These are phyloP conservation scores for Xylariomycetidae sp. DNA, from an alignment of 2,329 filamentous ascomycete genomes.

Conservation along the genomic window DNA sequence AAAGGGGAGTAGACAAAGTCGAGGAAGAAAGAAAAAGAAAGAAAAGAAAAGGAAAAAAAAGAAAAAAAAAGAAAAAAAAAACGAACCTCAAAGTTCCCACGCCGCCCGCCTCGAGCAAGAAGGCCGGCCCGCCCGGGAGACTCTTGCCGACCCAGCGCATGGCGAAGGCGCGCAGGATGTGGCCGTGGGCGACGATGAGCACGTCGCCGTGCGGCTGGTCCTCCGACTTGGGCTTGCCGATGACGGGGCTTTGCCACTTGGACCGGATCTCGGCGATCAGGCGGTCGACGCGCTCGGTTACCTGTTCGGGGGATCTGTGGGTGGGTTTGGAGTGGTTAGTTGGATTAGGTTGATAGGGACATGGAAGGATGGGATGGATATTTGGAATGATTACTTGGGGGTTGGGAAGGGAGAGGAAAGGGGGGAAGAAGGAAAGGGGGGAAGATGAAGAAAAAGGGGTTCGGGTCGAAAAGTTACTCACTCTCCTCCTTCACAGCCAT, in stretches of 20 bases:
- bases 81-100: slow-evolving; percentile 71
- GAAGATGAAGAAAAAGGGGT: slow-evolving; percentile 1
- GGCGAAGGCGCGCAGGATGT: slow-evolving; percentile 83
- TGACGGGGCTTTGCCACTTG: slow-evolving; percentile 58
- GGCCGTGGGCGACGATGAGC: slow-evolving; percentile 81
- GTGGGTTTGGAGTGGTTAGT: neutral
- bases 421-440: neutral
- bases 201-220: slow-evolving; percentile 56
- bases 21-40: too few relatives aligned
- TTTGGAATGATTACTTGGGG: neutral
- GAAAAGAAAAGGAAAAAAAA: neutral
- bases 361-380: neutral
- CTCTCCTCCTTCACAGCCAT: slow-evolving; percentile 84
- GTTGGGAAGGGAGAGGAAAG: neutral
- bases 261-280: slow-evolving; percentile 71
- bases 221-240: slow-evolving; percentile 45
- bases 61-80: neutral
- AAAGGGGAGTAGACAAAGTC: too few relatives aligned
- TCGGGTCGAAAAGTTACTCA: slow-evolving; percentile 44
- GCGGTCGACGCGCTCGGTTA: slow-evolving; percentile 67
- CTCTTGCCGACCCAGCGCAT: slow-evolving; percentile 77
- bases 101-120: slow-evolving; percentile 86
- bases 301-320: slow-evolving; percentile 62
- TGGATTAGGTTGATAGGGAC: neutral
- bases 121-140: slow-evolving; percentile 68